Percentiles rank a stretch among this genome's conserved stretches.
Conservation (phyloP, 345 rosid species). For the Eutrema yunnanense region DNA sequence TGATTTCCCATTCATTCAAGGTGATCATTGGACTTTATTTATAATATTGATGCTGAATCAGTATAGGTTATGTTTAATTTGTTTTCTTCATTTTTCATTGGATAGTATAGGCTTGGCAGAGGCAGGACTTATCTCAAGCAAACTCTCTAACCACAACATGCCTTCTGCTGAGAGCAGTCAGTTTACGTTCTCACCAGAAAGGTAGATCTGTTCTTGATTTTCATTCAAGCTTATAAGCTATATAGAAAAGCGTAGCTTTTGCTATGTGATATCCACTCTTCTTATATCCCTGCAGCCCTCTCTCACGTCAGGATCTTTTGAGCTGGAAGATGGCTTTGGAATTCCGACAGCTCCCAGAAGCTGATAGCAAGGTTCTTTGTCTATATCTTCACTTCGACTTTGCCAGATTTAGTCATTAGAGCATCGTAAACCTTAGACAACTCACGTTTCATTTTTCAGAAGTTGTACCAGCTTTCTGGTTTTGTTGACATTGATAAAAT, state of each 20-base stretch:
- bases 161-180: conserved; percentile 39
- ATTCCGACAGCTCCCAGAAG: conserved; percentile 76
- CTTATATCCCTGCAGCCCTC: conserved; percentile 41
- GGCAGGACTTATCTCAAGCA: conserved; percentile 94
- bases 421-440: background rate
- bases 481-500: conserved; percentile 76
- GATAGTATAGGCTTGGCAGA: conserved; percentile 86
- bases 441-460: conserved; percentile 33
- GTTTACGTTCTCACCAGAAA: conserved; percentile 65
- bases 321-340: conserved; percentile 98
- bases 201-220: conserved; percentile 34
- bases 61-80: background rate
- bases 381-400: background rate
- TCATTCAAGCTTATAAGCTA: background rate
- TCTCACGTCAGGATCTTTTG: conserved; percentile 91
- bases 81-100: conserved; percentile 14
- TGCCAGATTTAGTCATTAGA: background rate
- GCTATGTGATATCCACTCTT: conserved; percentile 1
- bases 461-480: conserved; percentile 64
- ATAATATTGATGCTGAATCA: background rate
- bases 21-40: conserved; percentile 29
- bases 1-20: conserved; percentile 94
- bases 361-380: conserved; percentile 61
- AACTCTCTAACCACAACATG: conserved; percentile 66
- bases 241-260: background rate